Conservation (phyloP, 768 basidiomycete genomes). For the Mycena galopus region DNA sequence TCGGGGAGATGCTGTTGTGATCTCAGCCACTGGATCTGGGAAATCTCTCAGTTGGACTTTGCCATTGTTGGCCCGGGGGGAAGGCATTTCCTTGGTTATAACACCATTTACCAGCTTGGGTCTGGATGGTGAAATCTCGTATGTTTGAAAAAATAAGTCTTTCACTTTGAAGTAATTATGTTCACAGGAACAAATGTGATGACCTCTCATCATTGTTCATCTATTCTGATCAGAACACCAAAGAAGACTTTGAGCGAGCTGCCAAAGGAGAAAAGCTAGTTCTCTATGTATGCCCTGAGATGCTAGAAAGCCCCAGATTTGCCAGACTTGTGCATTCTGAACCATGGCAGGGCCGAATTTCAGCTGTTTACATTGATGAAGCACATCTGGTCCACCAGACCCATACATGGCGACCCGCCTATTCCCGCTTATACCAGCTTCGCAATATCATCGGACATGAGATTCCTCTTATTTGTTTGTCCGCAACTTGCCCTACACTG, state of each 20-base stretch:
- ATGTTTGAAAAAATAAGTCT: not conserved
- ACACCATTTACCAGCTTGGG: conserved; percentile 43
- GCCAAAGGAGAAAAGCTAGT: conserved; percentile 30
- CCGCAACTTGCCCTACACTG: conserved; percentile 35
- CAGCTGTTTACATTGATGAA: conserved; percentile 41
- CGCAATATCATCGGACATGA: conserved; percentile 33
- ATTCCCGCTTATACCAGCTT: conserved; percentile 15
- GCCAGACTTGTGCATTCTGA: conserved; percentile 32
- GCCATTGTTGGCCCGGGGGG: conserved; percentile 37
- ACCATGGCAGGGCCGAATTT: conserved; percentile 33
- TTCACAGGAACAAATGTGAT: conserved; percentile 1
- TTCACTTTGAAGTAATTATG: not conserved
- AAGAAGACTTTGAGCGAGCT: conserved; percentile 21
- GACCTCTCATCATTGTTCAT: conserved; percentile 15
- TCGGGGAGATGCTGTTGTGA: conserved; percentile 32
- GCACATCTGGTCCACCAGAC: conserved; percentile 37
- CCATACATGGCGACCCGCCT: not conserved
- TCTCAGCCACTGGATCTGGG: conserved; percentile 40
- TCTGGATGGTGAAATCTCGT: conserved; percentile 36
- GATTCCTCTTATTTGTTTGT: conserved; percentile 28
- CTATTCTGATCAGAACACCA: conserved; percentile 30
- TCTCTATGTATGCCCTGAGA: conserved; percentile 40
- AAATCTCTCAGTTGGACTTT: conserved; percentile 40
- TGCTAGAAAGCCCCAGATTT: conserved; percentile 41
- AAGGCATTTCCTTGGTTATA: conserved; percentile 38